Conservation (phyloP, 1,139 yeast species). For the Pichia sp. region DNA sequence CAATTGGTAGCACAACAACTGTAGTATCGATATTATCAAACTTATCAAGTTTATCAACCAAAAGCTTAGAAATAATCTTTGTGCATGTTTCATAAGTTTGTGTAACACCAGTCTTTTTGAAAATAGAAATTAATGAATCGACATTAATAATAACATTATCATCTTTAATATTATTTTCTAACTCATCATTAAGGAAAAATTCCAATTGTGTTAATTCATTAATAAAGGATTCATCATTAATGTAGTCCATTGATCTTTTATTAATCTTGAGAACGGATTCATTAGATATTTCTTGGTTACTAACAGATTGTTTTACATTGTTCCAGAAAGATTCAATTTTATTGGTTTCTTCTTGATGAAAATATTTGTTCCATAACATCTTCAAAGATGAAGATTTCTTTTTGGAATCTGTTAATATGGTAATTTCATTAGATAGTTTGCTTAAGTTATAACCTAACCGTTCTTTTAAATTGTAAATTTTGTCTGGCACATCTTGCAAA, state of each 20-base stretch:
- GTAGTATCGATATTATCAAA: slow-evolving; percentile 27
- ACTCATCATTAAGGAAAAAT: slow-evolving; percentile 28
- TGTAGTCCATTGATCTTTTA: slow-evolving; percentile 28
- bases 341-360: slow-evolving; percentile 29
- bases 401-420: slow-evolving; percentile 26
- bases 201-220: slow-evolving; percentile 44
- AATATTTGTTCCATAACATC: slow-evolving; percentile 32
- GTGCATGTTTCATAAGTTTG: slow-evolving; percentile 37
- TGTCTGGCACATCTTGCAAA: slow-evolving; percentile 22
- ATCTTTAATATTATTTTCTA: slow-evolving; percentile 25
- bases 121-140: slow-evolving; percentile 39
- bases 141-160: slow-evolving; percentile 32
- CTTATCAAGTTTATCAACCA: slow-evolving; percentile 20
- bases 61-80: slow-evolving; percentile 32
- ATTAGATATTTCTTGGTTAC: neutral
- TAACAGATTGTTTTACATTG: slow-evolving; percentile 25
- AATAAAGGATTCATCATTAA: slow-evolving; percentile 42
- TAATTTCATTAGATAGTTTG: slow-evolving; percentile 36
- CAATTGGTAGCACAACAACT: slow-evolving; percentile 31
- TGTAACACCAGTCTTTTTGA: slow-evolving; percentile 40
- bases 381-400: slow-evolving; percentile 13
- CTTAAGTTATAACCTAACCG: slow-evolving; percentile 12
- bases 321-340: slow-evolving; percentile 37
- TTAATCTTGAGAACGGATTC: slow-evolving; percentile 11
- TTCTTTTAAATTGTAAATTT: slow-evolving; percentile 15